Evolutionary conservation across 352 stramenopile genomes (phyloP).

Genomic region (Phytophthora sp.): DNA sequence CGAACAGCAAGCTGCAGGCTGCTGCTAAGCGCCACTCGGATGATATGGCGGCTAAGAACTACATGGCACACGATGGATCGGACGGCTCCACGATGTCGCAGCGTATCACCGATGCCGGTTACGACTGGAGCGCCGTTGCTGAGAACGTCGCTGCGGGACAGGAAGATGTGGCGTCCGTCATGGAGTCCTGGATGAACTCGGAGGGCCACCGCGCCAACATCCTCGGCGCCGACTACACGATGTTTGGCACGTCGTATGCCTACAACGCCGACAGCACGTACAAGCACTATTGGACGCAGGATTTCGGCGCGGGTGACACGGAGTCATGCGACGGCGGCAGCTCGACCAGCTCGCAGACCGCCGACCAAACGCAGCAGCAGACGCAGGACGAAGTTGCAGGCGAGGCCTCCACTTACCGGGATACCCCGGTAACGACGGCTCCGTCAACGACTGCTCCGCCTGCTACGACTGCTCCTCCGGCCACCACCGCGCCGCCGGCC

Average conservation of each 20-base stretch:
- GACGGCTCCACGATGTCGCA: constrained; percentile 49
- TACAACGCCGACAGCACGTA: constrained; percentile 39
- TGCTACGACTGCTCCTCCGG: background rate
- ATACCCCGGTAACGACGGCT: constrained; percentile 6
- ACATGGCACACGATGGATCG: constrained; percentile 58
- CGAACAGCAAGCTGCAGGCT: constrained; percentile 45
- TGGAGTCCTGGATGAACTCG: constrained; percentile 71
- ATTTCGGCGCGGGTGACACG: constrained; percentile 45
- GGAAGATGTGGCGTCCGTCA: constrained; percentile 48
- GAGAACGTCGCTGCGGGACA: constrained; percentile 70
- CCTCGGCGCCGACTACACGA: constrained; percentile 42
- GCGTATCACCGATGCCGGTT: constrained; percentile 51
- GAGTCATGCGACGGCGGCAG: constrained; percentile 35
- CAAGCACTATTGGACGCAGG: constrained; percentile 67
- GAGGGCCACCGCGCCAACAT: constrained; percentile 56
- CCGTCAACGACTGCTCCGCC: constrained; percentile 13
- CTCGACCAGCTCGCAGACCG: constrained; percentile 12
- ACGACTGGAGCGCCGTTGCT: constrained; percentile 54
- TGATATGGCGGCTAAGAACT: constrained; percentile 55
- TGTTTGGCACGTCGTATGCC: constrained; percentile 41
- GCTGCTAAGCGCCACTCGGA: constrained; percentile 37
- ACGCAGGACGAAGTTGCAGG: constrained; percentile 25
- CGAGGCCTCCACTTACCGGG: constrained; percentile 17
- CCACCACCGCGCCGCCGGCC: background rate
- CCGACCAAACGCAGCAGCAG: constrained; percentile 23